Percentiles rank a stretch among this genome's conserved stretches.
These are phyloP conservation scores for Butyriboletus loyo DNA, from an alignment of 768 basidiomycete genomes.

Conservation along the genomic window DNA sequence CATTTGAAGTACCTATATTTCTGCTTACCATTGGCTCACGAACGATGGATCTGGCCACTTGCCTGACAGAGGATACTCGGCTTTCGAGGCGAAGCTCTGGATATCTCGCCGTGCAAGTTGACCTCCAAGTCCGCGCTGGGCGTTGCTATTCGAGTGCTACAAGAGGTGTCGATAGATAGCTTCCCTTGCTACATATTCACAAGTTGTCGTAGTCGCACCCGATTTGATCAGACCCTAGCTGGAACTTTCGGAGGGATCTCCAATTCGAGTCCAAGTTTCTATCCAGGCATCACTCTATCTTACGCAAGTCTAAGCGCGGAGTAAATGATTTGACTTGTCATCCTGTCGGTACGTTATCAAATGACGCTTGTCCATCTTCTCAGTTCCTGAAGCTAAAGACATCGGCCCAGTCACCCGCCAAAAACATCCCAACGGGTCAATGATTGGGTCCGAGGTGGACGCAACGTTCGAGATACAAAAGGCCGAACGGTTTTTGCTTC, in stretches of 20 bases:
- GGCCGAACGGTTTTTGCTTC: neutral
- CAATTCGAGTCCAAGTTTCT: no score
- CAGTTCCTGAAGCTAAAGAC: neutral
- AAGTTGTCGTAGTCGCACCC: neutral
- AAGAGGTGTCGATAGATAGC: neutral
- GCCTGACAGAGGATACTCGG: neutral
- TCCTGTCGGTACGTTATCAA: neutral
- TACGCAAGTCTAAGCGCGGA: no score
- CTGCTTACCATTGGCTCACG: neutral
- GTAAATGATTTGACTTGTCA: neutral
- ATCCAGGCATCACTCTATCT: no score
- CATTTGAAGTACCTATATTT: neutral
- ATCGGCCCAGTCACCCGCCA: neutral
- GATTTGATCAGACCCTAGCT: neutral
- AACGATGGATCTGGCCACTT: neutral
- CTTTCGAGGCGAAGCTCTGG: no score
- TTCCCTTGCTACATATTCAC: no score
- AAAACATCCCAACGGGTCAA: neutral
- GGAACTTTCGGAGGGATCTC: neutral
- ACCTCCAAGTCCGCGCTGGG: no score
- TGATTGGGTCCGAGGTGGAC: neutral
- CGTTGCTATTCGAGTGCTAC: neutral
- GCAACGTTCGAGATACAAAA: conserved; percentile 15
- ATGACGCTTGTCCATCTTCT: neutral
- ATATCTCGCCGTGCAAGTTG: neutral